Evolutionary conservation across 163 green algal species (phyloP).

Genomic region (Scenedesmus sp.): DNA sequence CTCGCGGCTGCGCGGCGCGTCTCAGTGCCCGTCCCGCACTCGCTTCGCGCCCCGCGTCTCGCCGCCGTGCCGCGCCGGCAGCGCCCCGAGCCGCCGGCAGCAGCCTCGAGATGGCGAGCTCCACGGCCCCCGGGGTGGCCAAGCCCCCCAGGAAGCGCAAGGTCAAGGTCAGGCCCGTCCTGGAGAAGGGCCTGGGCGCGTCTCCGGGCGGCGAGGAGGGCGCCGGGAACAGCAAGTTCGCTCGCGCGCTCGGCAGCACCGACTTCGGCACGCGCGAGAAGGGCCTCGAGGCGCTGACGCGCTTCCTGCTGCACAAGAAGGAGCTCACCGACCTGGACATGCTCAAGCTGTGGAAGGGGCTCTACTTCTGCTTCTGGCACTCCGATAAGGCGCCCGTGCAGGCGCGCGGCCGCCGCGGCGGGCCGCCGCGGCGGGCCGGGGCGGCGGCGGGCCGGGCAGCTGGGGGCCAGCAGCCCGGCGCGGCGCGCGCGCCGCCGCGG

Average conservation of each 20-base stretch:
- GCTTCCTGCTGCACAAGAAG: conserved; percentile 59
- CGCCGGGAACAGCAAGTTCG: conserved; percentile 69
- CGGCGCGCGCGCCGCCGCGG: too few species aligned
- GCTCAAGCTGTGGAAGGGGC: conserved; percentile 88
- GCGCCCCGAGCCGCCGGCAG: too few species aligned
- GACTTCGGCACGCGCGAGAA: conserved; percentile 82
- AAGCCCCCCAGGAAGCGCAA: conserved; percentile 25
- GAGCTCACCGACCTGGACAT: conserved; percentile 69
- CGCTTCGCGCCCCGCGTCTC: too few species aligned
- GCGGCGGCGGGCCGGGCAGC: not conserved
- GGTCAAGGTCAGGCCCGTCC: conserved; percentile 30
- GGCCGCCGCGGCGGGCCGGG: too few species aligned
- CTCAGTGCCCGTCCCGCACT: too few species aligned
- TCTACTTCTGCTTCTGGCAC: conserved; percentile 95
- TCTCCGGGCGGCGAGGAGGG: not conserved
- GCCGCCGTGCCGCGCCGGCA: too few species aligned
- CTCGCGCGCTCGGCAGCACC: conserved; percentile 71
- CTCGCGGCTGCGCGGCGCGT: too few species aligned
- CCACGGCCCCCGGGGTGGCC: too few species aligned
- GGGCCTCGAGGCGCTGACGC: conserved; percentile 74
- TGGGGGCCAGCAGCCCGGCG: not conserved
- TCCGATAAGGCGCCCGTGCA: conserved; percentile 83
- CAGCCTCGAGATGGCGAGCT: too few species aligned
- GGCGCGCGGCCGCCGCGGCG: conserved; percentile 47
- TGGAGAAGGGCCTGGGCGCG: conserved; percentile 6